Base-by-base conservation (phyloP, 768 basidiomycete genomes). In the Sistotremastrum suecicum region DNA sequence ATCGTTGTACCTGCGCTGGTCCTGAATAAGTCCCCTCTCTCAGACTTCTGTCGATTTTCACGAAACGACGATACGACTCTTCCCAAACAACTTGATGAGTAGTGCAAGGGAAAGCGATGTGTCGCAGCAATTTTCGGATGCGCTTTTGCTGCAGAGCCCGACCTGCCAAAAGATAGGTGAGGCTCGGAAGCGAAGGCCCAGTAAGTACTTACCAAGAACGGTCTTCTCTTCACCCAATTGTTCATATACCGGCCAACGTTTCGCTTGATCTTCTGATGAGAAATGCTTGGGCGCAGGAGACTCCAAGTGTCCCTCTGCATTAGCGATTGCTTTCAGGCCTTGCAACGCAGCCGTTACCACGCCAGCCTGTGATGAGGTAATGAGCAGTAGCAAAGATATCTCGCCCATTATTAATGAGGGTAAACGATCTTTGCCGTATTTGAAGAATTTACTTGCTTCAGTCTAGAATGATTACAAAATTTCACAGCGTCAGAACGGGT, bases 91-190 rank as follows among this genome's bases (percentile, higher is more conserved):
- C 83, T 20, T 83, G 65, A 44, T 85, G 76, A n/a, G 76, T 71
- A 1, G 77, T 72, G 32, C 74, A 72, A 9, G 81, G 76, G 31
- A 72, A 74, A 1, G 76, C 70, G 40, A 86, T 68, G 44, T 75
- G 57, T 5, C 83, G 74, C 43, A 88, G 59, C 29, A 85, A 63
- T 58, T 78, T 82, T 10, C 88, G 70, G 31, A 86, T 72, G 3
- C 86, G 75, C 59, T 83, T 88, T 63, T 90, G 87, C 57, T 84
- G 76, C 3, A 74, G 79, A 38, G 83, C 68, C 30, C 88, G 83
- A 34, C 86, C 86, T 81, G 49, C 9, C 11, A 36, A 34, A 31
- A 28, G 20, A 45, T 45, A 38, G 60, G 41, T 54, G 46, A 20
- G 29, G 6, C 12, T 11, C 37, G 12, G 20, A 47, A 8, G 42